phyloP scores from a whole-genome alignment of 345 rosid genomes.

The Boechera divaricarpa region DNA sequence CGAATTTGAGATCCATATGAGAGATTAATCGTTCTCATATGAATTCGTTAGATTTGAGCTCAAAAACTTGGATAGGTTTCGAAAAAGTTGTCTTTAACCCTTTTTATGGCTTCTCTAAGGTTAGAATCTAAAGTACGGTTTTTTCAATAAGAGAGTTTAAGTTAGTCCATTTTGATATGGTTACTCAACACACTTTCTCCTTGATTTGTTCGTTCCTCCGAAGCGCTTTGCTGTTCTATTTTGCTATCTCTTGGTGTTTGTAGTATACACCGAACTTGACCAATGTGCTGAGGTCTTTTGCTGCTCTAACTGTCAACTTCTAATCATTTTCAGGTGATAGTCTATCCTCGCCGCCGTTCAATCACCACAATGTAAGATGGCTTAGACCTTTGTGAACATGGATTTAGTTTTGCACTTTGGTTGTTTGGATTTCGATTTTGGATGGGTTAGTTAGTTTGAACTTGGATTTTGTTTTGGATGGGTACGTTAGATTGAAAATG shows the following conservation, averaged over 20 bases:
- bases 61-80: constrained; percentile 16
- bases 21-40: constrained; percentile 2
- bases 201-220: background rate
- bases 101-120: background rate
- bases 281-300: background rate
- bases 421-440: no score
- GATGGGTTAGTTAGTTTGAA: no score
- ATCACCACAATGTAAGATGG: no score
- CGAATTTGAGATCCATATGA: constrained; percentile 6
- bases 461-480: no score
- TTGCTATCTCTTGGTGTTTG: background rate
- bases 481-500: no score
- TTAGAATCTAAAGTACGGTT: background rate
- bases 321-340: constrained; percentile 36
- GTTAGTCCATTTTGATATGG: background rate
- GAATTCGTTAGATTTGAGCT: constrained; percentile 18
- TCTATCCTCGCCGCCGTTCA: background rate
- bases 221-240: background rate
- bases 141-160: no score
- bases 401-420: no score
- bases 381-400: no score
- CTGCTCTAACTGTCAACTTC: background rate
- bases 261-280: no score
- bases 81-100: background rate
- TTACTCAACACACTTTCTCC: background rate